phyloP scores from a whole-genome alignment of 768 basidiomycete genomes.

The Amanita polypyramis region DNA sequence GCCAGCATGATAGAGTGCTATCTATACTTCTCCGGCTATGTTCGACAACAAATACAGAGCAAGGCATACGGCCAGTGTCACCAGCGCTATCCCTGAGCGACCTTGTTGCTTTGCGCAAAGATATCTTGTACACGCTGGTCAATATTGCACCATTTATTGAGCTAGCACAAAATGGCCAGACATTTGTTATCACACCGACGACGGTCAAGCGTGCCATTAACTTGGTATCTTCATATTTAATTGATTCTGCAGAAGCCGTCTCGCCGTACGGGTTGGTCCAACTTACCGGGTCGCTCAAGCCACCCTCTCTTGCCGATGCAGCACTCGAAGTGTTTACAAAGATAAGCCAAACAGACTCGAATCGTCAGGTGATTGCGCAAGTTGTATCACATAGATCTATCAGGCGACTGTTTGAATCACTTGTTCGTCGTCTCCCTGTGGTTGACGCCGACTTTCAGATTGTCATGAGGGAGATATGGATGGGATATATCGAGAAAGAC shows the following conservation, averaged over 20 bases:
- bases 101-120: slow-evolving; percentile 63
- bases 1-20: slow-evolving; percentile 51
- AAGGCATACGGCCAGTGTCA: slow-evolving; percentile 34
- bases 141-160: slow-evolving; percentile 45
- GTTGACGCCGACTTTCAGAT: slow-evolving; percentile 65
- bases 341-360: slow-evolving; percentile 64
- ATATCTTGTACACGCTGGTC: slow-evolving; percentile 60
- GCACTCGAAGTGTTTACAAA: slow-evolving; percentile 85
- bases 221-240: slow-evolving; percentile 63
- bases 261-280: slow-evolving; percentile 54
- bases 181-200: slow-evolving; percentile 31
- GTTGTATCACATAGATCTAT: slow-evolving; percentile 49
- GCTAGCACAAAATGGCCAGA: slow-evolving; percentile 29
- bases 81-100: slow-evolving; percentile 60
- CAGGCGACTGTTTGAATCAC: slow-evolving; percentile 51
- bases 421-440: slow-evolving; percentile 81
- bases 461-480: slow-evolving; percentile 52
- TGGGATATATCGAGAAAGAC: slow-evolving; percentile 70
- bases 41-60: slow-evolving; percentile 27
- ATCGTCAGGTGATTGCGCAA: slow-evolving; percentile 61
- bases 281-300: slow-evolving; percentile 38
- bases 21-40: slow-evolving; percentile 65
- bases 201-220: slow-evolving; percentile 52
- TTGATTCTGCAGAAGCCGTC: slow-evolving; percentile 57
- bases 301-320: slow-evolving; percentile 54